Percentiles rank a stretch among this genome's conserved stretches.
Conservation (phyloP, 2,329 filamentous ascomycete species). For the Claviceps sp. region DNA sequence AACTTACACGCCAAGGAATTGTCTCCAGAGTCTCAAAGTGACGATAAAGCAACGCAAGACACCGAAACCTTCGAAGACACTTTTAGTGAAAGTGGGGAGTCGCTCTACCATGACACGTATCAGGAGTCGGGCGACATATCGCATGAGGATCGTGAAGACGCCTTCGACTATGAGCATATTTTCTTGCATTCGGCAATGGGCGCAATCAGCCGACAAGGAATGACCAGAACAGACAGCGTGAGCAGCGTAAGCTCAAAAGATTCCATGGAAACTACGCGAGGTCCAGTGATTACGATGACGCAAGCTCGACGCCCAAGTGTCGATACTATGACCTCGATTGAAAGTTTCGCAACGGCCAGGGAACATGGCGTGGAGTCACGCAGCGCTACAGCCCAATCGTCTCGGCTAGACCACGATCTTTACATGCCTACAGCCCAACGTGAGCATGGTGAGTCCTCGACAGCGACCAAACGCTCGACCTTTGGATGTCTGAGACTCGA, state of each 20-base stretch:
- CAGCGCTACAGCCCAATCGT: slow-evolving; percentile 13
- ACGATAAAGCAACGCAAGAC: slow-evolving; percentile 12
- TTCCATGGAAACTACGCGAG: slow-evolving; percentile 49
- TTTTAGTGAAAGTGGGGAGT: slow-evolving; percentile 50
- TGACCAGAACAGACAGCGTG: slow-evolving; percentile 23
- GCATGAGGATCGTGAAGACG: slow-evolving; percentile 87
- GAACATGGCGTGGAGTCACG: slow-evolving; percentile 32
- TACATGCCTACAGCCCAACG: slow-evolving; percentile 10
- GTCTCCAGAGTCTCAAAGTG: not conserved
- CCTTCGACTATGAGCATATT: slow-evolving; percentile 94
- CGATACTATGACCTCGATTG: slow-evolving; percentile 36
- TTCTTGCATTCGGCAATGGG: slow-evolving; percentile 89
- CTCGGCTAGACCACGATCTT: slow-evolving; percentile 10
- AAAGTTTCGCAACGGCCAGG: slow-evolving; percentile 43
- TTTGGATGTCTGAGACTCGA: slow-evolving; percentile 10
- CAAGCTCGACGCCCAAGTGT: slow-evolving; percentile 30
- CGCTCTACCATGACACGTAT: slow-evolving; percentile 48
- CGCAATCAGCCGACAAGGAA: slow-evolving; percentile 41
- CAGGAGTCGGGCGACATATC: slow-evolving; percentile 44
- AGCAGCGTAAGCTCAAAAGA: slow-evolving; percentile 45
- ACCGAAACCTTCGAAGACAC: slow-evolving; percentile 9
- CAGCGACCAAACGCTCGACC: slow-evolving; percentile 11
- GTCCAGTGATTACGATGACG: slow-evolving; percentile 17
- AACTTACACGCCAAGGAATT: slow-evolving; percentile 1
- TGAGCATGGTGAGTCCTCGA: slow-evolving; percentile 6